These are phyloP conservation scores for Vanderwaltozyma yarrowii DNA, from an alignment of 805 yeast genomes.

Conservation along the genomic window DNA sequence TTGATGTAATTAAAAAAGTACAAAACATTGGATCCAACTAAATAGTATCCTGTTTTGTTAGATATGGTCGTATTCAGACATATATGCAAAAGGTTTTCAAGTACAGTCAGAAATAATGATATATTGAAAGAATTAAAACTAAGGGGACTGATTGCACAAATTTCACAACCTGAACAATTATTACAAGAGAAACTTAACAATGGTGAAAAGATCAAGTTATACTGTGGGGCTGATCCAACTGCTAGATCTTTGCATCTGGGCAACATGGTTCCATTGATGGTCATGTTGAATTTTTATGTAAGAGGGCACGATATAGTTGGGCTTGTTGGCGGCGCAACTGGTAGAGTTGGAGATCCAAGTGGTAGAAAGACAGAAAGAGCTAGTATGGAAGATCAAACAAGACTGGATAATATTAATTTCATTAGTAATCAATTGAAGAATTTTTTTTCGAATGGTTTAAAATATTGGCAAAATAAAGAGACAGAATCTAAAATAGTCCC, in stretches of 20 bases:
- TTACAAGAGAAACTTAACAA: constrained; percentile 8
- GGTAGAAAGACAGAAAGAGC: constrained; percentile 74
- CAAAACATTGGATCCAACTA: too few relatives aligned
- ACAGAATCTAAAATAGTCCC: constrained; percentile 22
- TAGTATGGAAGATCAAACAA: constrained; percentile 40
- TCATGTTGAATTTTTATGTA: constrained; percentile 69
- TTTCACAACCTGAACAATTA: constrained; percentile 20
- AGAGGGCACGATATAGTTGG: constrained; percentile 82
- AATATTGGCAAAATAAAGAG: constrained; percentile 42
- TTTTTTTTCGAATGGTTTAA: constrained; percentile 53
- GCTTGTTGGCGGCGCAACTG: constrained; percentile 91
- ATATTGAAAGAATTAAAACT: constrained; percentile 4
- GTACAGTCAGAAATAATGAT: not conserved
- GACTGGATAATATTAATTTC: constrained; percentile 45
- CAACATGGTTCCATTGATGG: constrained; percentile 78
- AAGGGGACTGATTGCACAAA: constrained; percentile 24
- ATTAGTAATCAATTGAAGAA: constrained; percentile 52
- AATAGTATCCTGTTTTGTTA: too few relatives aligned
- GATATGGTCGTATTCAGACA: not conserved
- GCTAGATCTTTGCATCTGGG: constrained; percentile 87
- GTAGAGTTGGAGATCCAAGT: constrained; percentile 93
- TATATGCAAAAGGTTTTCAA: not conserved
- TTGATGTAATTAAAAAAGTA: too few relatives aligned
- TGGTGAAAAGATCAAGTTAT: constrained; percentile 42
- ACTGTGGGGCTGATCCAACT: constrained; percentile 96